Evolutionary conservation across 2,329 filamentous ascomycete species (phyloP).

Genomic region (Apiospora hydei): DNA sequence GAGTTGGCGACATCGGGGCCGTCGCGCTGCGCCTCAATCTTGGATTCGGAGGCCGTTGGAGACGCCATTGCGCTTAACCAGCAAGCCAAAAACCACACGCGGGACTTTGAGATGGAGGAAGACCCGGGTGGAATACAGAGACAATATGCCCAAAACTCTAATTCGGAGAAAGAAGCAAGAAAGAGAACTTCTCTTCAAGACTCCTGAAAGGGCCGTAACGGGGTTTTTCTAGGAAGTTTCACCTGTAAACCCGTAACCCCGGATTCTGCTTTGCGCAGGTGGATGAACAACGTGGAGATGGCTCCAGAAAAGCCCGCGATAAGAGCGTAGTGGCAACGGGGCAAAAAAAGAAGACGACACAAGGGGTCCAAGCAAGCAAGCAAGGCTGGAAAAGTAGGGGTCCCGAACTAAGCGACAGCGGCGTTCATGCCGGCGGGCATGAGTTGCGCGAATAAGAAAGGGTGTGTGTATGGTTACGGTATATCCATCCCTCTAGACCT

Average conservation of each 20-base stretch:
- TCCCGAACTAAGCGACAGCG: not conserved
- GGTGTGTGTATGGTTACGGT: not conserved
- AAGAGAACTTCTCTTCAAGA: not conserved
- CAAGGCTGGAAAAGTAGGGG: not conserved
- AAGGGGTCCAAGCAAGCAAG: not conserved
- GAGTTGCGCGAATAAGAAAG: not conserved
- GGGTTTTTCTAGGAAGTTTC: conserved; percentile 1
- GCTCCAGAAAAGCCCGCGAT: conserved; percentile 8
- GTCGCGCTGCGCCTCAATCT: conserved; percentile 21
- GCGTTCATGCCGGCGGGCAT: conserved; percentile 6
- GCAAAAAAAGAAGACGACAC: not conserved
- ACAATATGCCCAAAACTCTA: not conserved
- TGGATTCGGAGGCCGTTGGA: conserved; percentile 20
- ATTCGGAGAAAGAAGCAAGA: not conserved
- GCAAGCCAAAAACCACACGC: not conserved
- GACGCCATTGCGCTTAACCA: conserved; percentile 3
- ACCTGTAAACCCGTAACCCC: conserved; percentile 10
- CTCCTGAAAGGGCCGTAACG: not conserved
- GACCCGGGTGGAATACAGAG: not conserved
- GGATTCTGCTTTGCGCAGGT: conserved; percentile 6
- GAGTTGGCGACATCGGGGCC: conserved; percentile 1
- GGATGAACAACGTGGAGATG: conserved; percentile 15
- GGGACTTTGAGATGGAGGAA: not conserved
- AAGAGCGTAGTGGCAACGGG: not conserved
- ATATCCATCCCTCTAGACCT: not conserved